These are phyloP conservation scores for Tuber microsphaerosporum DNA, from an alignment of 495 filamentous ascomycete genomes.

Conservation along the genomic window DNA sequence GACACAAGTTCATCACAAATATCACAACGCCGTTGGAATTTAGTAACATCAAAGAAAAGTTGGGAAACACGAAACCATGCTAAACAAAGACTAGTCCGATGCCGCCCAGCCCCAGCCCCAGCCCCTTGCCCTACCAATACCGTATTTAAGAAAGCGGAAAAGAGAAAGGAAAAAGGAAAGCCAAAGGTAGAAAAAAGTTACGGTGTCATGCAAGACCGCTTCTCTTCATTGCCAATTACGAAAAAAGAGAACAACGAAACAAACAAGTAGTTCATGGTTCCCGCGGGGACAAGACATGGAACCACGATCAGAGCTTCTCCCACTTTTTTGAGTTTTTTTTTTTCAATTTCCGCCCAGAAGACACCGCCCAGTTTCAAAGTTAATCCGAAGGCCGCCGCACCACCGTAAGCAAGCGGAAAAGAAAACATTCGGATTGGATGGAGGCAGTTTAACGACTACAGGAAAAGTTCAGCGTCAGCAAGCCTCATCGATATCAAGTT, in stretches of 20 bases:
- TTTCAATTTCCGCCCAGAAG: background rate
- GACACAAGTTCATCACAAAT: background rate
- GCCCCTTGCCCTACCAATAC: background rate
- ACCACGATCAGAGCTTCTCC: background rate
- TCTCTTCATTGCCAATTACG: background rate
- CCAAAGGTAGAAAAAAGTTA: background rate
- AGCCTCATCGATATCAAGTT: conserved; percentile 2
- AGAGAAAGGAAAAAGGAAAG: background rate
- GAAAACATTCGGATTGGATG: background rate
- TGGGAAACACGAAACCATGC: conserved; percentile 2
- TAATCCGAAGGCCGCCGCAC: background rate
- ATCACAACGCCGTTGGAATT: conserved; percentile 3
- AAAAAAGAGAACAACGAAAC: background rate
- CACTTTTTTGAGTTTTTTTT: background rate
- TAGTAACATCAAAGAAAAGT: background rate
- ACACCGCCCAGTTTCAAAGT: background rate
- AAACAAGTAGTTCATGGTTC: background rate
- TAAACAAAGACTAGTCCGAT: conserved; percentile 3
- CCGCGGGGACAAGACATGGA: background rate
- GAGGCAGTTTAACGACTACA: conserved; percentile 2
- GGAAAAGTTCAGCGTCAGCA: conserved; percentile 3
- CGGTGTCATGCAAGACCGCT: background rate
- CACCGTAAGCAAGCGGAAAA: background rate
- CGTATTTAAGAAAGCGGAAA: conserved; percentile 1
- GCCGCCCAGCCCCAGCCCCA: background rate